Conservation (phyloP, 768 basidiomycete species). For the Paxillus ammoniavirescens region DNA sequence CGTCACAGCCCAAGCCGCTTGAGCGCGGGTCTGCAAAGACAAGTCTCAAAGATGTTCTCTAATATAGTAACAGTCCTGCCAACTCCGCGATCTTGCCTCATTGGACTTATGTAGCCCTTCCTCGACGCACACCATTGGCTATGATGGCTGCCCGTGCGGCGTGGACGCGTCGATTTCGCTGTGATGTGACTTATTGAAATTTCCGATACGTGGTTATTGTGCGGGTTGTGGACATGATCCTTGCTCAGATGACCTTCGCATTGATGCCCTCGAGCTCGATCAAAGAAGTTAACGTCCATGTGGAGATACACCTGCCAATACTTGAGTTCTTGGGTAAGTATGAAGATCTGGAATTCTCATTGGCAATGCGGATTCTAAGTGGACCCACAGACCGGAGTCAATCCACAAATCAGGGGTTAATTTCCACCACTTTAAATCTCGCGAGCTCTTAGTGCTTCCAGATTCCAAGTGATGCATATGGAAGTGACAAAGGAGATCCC, state of each 20-base stretch:
- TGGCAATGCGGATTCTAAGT: background rate
- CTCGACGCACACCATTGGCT: background rate
- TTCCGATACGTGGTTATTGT: too few relatives aligned
- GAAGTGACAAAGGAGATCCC: too few relatives aligned
- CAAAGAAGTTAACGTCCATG: too few relatives aligned
- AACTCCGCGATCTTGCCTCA: background rate
- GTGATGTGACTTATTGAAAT: too few relatives aligned
- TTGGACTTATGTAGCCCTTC: background rate
- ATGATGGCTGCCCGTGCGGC: too few relatives aligned
- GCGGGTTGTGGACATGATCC: too few relatives aligned
- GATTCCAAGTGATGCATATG: background rate
- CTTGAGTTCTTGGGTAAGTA: background rate
- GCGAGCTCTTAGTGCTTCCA: background rate
- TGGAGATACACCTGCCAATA: too few relatives aligned
- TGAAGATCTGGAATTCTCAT: background rate
- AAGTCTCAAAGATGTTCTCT: constrained; percentile 61
- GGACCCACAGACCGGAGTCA: background rate
- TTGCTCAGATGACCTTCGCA: too few relatives aligned
- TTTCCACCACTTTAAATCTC: background rate
- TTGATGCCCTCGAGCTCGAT: too few relatives aligned
- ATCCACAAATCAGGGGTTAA: background rate
- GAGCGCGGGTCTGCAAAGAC: constrained; percentile 60
- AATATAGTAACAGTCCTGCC: constrained; percentile 3
- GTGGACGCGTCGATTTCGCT: too few relatives aligned
- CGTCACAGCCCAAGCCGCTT: constrained; percentile 63